These are phyloP conservation scores for Globisporangium apiculatum DNA, from an alignment of 352 stramenopile species.

Conservation along the genomic window DNA sequence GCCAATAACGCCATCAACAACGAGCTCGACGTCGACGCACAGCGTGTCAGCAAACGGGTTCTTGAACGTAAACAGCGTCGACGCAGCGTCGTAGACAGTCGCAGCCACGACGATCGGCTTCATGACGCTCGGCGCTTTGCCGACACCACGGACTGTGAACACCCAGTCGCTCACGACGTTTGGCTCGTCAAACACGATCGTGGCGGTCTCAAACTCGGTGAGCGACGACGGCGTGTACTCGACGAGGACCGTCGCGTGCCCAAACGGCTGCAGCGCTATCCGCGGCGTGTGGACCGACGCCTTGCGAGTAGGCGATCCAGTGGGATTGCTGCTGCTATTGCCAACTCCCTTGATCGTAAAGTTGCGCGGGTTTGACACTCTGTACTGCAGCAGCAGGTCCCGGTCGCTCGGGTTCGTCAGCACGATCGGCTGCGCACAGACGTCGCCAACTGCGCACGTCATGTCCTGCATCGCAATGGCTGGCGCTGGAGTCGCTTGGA, in stretches of 20 bases:
- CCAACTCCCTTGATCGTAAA: slow-evolving; percentile 69
- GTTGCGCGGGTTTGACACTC: slow-evolving; percentile 78
- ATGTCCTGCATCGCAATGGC: slow-evolving; percentile 66
- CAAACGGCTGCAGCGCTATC: slow-evolving; percentile 64
- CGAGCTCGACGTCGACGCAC: slow-evolving; percentile 73
- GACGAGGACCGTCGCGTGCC: slow-evolving; percentile 53
- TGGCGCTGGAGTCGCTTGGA: slow-evolving; percentile 53
- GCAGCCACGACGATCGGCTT: slow-evolving; percentile 61
- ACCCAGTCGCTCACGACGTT: slow-evolving; percentile 85
- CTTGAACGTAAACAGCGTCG: slow-evolving; percentile 87
- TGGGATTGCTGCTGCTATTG: no score
- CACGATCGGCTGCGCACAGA: slow-evolving; percentile 61
- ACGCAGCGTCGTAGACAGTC: slow-evolving; percentile 74
- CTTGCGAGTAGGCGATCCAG: background rate
- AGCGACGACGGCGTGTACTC: slow-evolving; percentile 90
- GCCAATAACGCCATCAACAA: slow-evolving; percentile 8
- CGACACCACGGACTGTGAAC: slow-evolving; percentile 74
- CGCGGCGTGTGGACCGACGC: background rate
- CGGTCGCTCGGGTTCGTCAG: slow-evolving; percentile 88
- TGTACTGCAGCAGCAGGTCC: slow-evolving; percentile 65
- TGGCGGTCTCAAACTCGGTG: slow-evolving; percentile 61
- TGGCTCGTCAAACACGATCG: slow-evolving; percentile 68
- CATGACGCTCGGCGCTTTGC: slow-evolving; percentile 87
- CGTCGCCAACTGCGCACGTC: slow-evolving; percentile 76
- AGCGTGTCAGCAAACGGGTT: slow-evolving; percentile 88